Evolutionary conservation across 768 basidiomycete species (phyloP).

Genomic region (Podaxis pistillaris): DNA sequence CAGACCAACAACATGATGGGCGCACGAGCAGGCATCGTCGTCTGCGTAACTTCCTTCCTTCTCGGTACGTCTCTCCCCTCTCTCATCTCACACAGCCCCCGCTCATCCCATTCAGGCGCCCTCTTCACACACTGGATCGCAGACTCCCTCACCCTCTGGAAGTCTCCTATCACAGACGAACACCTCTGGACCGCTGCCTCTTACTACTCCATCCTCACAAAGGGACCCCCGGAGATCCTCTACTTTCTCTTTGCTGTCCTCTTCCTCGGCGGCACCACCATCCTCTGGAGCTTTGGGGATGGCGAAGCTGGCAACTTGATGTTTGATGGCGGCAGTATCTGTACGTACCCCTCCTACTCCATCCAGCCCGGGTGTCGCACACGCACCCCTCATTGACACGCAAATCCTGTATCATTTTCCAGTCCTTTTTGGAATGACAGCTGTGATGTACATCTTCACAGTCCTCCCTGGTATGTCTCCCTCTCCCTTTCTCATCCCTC

Average conservation of each 20-base stretch:
- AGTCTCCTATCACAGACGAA: constrained; percentile 81
- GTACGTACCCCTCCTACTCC: constrained; percentile 41
- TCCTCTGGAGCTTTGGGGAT: constrained; percentile 78
- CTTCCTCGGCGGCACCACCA: constrained; percentile 58
- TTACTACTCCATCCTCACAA: constrained; percentile 79
- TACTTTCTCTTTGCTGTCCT: constrained; percentile 60
- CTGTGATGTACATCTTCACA: constrained; percentile 70
- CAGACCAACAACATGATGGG: constrained; percentile 44
- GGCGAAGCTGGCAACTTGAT: constrained; percentile 81
- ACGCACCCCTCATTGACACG: constrained; percentile 2
- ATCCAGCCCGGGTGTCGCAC: neutral
- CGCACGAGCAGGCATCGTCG: constrained; percentile 69
- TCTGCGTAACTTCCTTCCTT: constrained; percentile 77
- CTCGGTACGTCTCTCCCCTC: neutral
- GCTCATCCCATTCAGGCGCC: constrained; percentile 47
- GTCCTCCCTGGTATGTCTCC: constrained; percentile 71
- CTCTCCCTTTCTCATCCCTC: neutral
- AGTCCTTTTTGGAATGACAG: constrained; percentile 79
- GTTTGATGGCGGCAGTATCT: constrained; percentile 90
- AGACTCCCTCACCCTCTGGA: constrained; percentile 90
- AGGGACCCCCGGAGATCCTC: constrained; percentile 53
- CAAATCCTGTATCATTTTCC: neutral
- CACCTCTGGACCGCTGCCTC: constrained; percentile 80
- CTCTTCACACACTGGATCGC: constrained; percentile 92
- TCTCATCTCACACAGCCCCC: neutral